A percentile compares a stretch with the other conserved stretches of the same genome.
Evolutionary conservation across 2,329 filamentous ascomycete genomes (phyloP).

Genomic region (Ophiostoma sp.): DNA sequence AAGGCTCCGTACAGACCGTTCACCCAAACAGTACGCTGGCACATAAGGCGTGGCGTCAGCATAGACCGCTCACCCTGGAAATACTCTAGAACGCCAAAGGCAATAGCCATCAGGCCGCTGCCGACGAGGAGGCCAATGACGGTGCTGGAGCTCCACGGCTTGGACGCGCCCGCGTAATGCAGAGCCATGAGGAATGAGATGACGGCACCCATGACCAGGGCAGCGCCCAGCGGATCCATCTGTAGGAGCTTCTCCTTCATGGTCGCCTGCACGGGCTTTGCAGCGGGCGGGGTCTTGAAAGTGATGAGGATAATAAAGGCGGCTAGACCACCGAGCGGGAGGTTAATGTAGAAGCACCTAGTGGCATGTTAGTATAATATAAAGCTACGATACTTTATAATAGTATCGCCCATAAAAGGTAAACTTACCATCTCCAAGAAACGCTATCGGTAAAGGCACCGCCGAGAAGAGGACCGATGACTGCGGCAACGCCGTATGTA

Average conservation of each 20-base stretch:
- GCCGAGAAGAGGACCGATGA: constrained; percentile 31
- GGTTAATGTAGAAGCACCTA: constrained; percentile 32
- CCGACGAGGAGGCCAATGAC: constrained; percentile 38
- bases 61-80: constrained; percentile 45
- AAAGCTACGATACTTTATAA: too few species aligned
- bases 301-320: constrained; percentile 32
- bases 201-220: constrained; percentile 38
- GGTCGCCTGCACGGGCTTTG: constrained; percentile 31
- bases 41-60: constrained; percentile 44
- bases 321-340: constrained; percentile 33
- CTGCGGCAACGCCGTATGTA: constrained; percentile 32
- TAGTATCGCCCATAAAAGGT: too few species aligned
- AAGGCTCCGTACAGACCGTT: constrained; percentile 40
- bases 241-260: constrained; percentile 40
- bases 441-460: constrained; percentile 31
- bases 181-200: constrained; percentile 40
- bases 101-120: constrained; percentile 27
- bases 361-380: neutral
- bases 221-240: constrained; percentile 40
- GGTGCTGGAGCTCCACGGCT: constrained; percentile 35
- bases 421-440: constrained; percentile 30
- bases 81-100: constrained; percentile 34
- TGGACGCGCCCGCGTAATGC: constrained; percentile 40
- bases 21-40: constrained; percentile 40
- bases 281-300: constrained; percentile 36